A percentile compares a stretch with the other conserved stretches of the same genome.
Conservation (phyloP, 129 eudicot species). For the Pulicaria dysenterica region DNA sequence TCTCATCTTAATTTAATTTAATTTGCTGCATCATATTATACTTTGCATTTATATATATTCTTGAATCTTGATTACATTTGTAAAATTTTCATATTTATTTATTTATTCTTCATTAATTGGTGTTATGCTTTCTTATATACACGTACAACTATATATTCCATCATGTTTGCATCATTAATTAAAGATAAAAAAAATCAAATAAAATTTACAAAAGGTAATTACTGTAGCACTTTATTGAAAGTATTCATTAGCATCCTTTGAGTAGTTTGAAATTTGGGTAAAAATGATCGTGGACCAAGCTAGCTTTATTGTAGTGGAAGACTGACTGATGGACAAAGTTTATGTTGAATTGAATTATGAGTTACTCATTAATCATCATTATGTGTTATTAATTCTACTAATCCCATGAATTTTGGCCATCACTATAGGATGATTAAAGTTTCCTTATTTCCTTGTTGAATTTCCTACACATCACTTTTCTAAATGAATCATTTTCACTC, state of each 20-base stretch:
- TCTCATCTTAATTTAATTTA: background rate
- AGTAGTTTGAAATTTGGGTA: constrained; percentile 35
- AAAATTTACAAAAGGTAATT: background rate
- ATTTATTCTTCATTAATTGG: background rate
- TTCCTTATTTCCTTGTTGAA: constrained; percentile 23
- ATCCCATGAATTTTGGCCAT: constrained; percentile 31
- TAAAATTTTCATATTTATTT: too few relatives aligned
- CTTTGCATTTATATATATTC: too few relatives aligned
- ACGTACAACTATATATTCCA: constrained; percentile 9
- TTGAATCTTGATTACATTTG: too few relatives aligned
- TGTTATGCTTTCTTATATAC: background rate
- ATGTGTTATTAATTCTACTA: constrained; percentile 25
- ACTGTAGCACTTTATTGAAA: constrained; percentile 27
- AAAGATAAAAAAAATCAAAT: background rate
- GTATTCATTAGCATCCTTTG: constrained; percentile 30
- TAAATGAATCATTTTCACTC: constrained; percentile 19
- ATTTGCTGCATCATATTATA: background rate
- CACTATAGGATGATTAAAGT: constrained; percentile 33
- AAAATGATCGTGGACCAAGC: background rate
- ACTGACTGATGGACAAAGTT: constrained; percentile 37
- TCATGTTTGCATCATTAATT: constrained; percentile 28
- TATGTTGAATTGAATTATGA: constrained; percentile 25
- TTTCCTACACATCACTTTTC: constrained; percentile 12
- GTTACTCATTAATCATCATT: background rate
- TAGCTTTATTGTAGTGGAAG: constrained; percentile 43